Evolutionary conservation across 768 basidiomycete species (phyloP).

Genomic region (Mycena olivaceomarginata): DNA sequence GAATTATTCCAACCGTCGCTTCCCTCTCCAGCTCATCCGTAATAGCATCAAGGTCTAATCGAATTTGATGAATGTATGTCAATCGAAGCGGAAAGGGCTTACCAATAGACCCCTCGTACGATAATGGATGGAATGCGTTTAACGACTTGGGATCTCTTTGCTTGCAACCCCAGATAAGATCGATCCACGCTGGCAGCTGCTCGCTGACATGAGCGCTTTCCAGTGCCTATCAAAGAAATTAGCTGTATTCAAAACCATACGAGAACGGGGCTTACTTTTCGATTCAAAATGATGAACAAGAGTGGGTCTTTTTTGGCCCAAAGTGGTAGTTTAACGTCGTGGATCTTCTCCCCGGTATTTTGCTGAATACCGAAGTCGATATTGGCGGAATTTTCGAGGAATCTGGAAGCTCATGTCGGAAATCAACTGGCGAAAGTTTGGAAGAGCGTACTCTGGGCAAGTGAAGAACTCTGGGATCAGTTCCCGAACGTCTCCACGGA

Average conservation of each 20-base stretch:
- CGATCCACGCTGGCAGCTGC: constrained; percentile 92
- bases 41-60: constrained; percentile 88
- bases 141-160: constrained; percentile 85
- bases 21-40: constrained; percentile 91
- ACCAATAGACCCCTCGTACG: constrained; percentile 95
- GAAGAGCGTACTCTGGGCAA: constrained; percentile 80
- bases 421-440: not conserved
- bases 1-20: constrained; percentile 95
- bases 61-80: not conserved
- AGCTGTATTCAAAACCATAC: not conserved
- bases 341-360: constrained; percentile 85
- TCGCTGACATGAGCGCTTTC: constrained; percentile 93
- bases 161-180: constrained; percentile 93
- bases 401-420: constrained; percentile 65
- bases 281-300: constrained; percentile 87
- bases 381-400: constrained; percentile 87
- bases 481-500: constrained; percentile 95
- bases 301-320: constrained; percentile 93
- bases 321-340: constrained; percentile 91
- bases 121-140: constrained; percentile 95
- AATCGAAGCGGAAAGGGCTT: constrained; percentile 26
- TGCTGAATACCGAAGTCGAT: constrained; percentile 88
- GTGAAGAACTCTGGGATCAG: constrained; percentile 94
- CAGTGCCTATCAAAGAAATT: constrained; percentile 73
- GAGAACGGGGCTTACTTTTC: constrained; percentile 69